Evolutionary conservation across 495 filamentous ascomycete genomes (phyloP), one percentile per base, ranked within the genome.

Genomic region (Xylaria intraflava): DNA sequence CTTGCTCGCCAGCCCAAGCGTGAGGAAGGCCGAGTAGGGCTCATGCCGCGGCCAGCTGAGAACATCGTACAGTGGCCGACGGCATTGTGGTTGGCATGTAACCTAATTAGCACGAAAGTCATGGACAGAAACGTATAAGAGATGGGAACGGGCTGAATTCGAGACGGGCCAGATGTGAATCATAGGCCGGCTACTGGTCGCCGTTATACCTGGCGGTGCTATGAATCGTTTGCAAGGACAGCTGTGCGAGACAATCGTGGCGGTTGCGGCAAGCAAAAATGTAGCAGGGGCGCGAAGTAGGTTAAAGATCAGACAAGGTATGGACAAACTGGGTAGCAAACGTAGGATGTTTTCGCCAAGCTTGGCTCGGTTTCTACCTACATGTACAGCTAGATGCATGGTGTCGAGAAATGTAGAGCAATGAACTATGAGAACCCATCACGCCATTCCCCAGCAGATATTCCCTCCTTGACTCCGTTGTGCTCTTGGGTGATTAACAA

Each of bases 361-460:
- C 35, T 38, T 19, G 35, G 35, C 35, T 17, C 8, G n/a, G n/a
- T 16, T 38, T 35, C 11, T 17, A 38, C 35, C 44, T 27, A 46
- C 29, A 31, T 33, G 44, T 16, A 33, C 27, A 19, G 44, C n/a
- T 9, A 17, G 20, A 47, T 11, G 45, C 2, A 36, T 11, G 30
- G 11, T 16, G 11, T 39, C 30, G 7, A 46, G 35, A 20, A 19
- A 11, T 16, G 11, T 39, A 40, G 7, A 46, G 35, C 46, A 16
- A 29, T 24, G 43, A 53, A 52, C 19, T 38, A 17, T n/a, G 40
- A 39, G 23, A 53, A 39, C 29, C 24, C 43, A 6, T 39, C 24
- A 40, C 42, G 51, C 51, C 51, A 24, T 53, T 53, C 20, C 51
- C 16, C 23, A 33, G 51, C 35, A 33, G 17, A 5, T n/a, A 26